Evolutionary conservation across 257 asterid species (phyloP), one percentile per base, ranked within the genome.

Genomic region (Gentiana dahurica): DNA sequence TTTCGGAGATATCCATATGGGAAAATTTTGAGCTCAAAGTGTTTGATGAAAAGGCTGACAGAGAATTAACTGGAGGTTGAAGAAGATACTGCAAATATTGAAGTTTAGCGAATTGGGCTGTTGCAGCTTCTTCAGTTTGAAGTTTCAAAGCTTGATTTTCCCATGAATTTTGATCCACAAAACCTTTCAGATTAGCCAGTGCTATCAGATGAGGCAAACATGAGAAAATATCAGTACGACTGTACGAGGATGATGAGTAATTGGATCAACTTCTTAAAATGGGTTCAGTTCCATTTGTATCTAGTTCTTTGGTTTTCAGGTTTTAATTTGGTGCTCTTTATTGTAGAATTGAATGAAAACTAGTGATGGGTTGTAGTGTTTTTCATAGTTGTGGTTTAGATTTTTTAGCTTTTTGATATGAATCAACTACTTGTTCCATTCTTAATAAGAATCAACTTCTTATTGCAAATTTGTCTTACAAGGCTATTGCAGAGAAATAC

Each of bases 171-270:
- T 76, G 79, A 35, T 82, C 87, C 53, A 84, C 73, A 5, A 80
- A 63, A 3, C 75, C 91, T 36, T 77, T 78, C 58, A 86, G 81
- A 58, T 72, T 85, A 3, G 94, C 81, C 45, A 88, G 68, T 6
- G 96, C 96, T 35, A 88, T 69, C 65, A 88, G 93, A 55, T 80
- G 83, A 4, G 92, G 95, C 4, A 80, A 65, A 67, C 76, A 81
- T 8, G 89, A 73, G 59, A 75, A 82, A 4, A 87, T 73, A 71
- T 85, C 95, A 32, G 93, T 82, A 15, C 24, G 24, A 15, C 24
- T 2, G 46, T 41, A 2, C 93, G 68, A 1, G 96, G 96, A 0
- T 76, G 80, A 53, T 84, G 96, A 43, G 96, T 88, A 87, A 85
- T 88, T 36, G 96, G 96, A 74, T 85, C 54, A 87, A 57, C 71